These are phyloP conservation scores for Fusarium algeriense DNA, from an alignment of 2,329 filamentous ascomycete species.

Conservation along the genomic window DNA sequence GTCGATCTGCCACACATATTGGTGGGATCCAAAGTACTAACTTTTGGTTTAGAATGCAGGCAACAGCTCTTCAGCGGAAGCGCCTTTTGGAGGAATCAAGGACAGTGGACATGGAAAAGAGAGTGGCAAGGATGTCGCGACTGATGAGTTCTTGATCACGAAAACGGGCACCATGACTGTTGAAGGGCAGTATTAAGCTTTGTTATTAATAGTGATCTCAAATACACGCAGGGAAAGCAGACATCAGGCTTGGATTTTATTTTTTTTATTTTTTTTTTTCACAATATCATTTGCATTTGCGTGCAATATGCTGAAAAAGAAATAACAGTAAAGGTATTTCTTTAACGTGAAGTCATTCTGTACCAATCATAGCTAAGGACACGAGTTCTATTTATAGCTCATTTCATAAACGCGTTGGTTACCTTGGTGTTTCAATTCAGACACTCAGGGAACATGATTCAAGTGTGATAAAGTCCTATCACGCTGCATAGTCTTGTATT, in stretches of 20 bases:
- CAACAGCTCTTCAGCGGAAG: slow-evolving; percentile 52
- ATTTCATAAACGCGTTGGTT: too few relatives aligned
- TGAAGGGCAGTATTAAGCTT: neutral
- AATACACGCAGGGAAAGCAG: too few relatives aligned
- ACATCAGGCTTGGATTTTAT: too few relatives aligned
- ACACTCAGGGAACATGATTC: too few relatives aligned
- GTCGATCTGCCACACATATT: fast-evolving
- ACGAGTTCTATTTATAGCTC: neutral
- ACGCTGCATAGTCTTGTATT: too few relatives aligned
- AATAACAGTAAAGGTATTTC: neutral
- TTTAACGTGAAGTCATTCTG: too few relatives aligned
- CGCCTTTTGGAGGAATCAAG: slow-evolving; percentile 48
- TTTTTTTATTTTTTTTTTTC: too few relatives aligned
- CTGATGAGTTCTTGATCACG: slow-evolving; percentile 59
- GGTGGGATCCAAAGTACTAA: fast-evolving
- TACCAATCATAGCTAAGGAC: neutral
- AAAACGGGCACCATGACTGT: slow-evolving; percentile 49
- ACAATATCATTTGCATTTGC: neutral
- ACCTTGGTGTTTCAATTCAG: too few relatives aligned
- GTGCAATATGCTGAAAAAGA: neutral
- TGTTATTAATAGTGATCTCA: neutral
- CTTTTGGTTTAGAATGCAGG: neutral
- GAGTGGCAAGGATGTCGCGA: slow-evolving; percentile 57
- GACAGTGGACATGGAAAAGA: slow-evolving; percentile 35
- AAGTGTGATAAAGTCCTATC: too few relatives aligned